Evolutionary conservation across 73 alveolate species (phyloP).

Genomic region (Blepharisma japonicum): DNA sequence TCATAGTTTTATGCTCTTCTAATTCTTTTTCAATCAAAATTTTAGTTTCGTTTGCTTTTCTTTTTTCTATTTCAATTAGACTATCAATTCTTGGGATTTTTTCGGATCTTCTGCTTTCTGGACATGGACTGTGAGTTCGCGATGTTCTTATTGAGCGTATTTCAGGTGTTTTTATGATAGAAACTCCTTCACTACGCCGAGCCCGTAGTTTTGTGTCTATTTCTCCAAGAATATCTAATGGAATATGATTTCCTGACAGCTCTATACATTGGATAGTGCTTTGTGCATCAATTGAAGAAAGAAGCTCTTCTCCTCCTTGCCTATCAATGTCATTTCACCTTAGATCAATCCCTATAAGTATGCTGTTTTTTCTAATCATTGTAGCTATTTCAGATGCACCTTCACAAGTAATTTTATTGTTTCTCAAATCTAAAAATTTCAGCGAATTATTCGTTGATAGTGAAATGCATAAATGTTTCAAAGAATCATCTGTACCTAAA

Average conservation of each 20-base stretch:
- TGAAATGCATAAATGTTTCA: not conserved
- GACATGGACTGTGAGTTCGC: not conserved
- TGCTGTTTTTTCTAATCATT: not conserved
- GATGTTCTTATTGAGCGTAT: not conserved
- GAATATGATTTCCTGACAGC: not conserved
- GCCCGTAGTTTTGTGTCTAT: not conserved
- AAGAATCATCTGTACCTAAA: not conserved
- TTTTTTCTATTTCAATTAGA: not conserved
- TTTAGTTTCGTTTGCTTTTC: not conserved
- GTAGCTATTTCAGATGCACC: not conserved
- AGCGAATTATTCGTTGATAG: not conserved
- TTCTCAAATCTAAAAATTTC: not conserved
- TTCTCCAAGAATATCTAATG: not conserved
- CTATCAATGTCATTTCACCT: not conserved
- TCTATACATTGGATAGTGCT: not conserved
- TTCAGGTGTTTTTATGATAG: not conserved
- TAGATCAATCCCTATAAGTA: not conserved
- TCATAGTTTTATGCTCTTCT: not conserved
- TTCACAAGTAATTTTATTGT: not conserved
- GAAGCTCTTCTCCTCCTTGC: not conserved
- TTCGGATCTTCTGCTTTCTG: not conserved
- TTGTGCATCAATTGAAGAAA: not conserved
- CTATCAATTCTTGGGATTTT: not conserved
- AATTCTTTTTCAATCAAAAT: not conserved
- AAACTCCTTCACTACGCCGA: not conserved